Base-by-base conservation (phyloP, 441 rosid genomes). In the Rhodomyrtus psidioides region DNA sequence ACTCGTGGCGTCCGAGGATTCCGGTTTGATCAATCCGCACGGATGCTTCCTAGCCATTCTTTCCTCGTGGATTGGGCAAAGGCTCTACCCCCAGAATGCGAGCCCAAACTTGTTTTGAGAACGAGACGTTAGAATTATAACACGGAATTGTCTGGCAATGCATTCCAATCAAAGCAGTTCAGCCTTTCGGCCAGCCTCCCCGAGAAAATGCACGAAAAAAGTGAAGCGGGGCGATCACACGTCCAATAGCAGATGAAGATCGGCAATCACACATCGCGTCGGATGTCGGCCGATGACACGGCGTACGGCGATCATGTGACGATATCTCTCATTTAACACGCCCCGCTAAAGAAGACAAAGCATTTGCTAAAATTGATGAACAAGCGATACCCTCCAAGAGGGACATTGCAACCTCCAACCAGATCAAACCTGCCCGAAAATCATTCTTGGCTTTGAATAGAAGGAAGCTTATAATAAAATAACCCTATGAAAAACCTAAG, bases 201-300 rank as follows among this genome's bases (percentile, higher is more conserved):
- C 10, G 24, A 30, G 44, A 7, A 62, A 30, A 30, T 30, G 75
- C 7, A 17, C 0, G 13, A 62, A 62, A 9, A 62, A 62, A 30
- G 44, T 17, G 24, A 62, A 62, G 24, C 17, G 17, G 44, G 44
- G 44, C 9, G 49, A 39, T 70, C 10, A 4, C 2, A 24, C 15
- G 5, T 39, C 10, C 21, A 39, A 39, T 39, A 10, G n/a, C 2
- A 10, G 16, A 21, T 2, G 39, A 0, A 21, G 9, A 39, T 70
- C 4, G 7, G 6, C 21, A 70, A 9, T 5, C 12, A 10, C 39
- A 19, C 12, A 21, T 70, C 24, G 2, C 8, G n/a, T 34, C 16
- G 1, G 1, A 2, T 5, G 3, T 70, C 16, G 1, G 7, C 1
- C 6, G 0, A 65, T 34, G 15, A 21, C 26, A 12, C 0, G 5